Conservation (phyloP, 805 yeast species). For the Tetrapisispora namnaoensis region DNA sequence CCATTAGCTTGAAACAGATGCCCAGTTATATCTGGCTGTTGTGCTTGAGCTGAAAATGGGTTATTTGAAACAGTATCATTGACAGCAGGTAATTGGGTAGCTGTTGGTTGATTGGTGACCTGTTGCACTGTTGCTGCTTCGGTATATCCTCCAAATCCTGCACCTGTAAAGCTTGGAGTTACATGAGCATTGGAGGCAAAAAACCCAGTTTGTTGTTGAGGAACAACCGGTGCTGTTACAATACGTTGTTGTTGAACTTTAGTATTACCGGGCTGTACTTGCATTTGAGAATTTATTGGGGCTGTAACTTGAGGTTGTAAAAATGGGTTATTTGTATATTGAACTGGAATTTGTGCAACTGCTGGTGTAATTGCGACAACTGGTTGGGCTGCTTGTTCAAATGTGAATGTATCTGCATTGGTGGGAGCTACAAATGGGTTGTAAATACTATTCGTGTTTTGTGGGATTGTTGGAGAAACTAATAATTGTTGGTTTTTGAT, state of each 20-base stretch:
- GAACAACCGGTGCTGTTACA: conserved; percentile 5
- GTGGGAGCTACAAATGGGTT: conserved; percentile 24
- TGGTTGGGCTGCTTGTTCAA: conserved; percentile 13
- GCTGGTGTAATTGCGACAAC: conserved; percentile 1
- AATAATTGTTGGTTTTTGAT: conserved; percentile 23
- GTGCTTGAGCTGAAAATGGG: conserved; percentile 28
- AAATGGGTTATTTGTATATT: conserved; percentile 1
- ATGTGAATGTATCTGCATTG: conserved; percentile 10
- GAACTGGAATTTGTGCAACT: background rate
- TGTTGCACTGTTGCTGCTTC: conserved; percentile 14
- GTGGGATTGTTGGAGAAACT: conserved; percentile 22
- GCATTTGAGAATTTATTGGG: conserved; percentile 19
- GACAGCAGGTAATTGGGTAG: conserved; percentile 3
- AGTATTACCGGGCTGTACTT: conserved; percentile 10
- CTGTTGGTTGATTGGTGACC: conserved; percentile 3
- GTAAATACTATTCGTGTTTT: conserved; percentile 20
- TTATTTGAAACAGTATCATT: conserved; percentile 28
- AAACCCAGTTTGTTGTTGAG: conserved; percentile 20
- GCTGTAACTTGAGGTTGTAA: conserved; percentile 10
- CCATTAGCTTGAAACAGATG: conserved; percentile 15
- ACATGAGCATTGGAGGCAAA: conserved; percentile 21
- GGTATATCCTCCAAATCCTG: conserved; percentile 49
- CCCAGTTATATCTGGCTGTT: conserved; percentile 1
- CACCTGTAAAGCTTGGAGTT: conserved; percentile 38
- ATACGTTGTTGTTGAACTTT: conserved; percentile 4